Base-by-base conservation (phyloP, 345 rosid species). In the Crucihimalaya himalaica region DNA sequence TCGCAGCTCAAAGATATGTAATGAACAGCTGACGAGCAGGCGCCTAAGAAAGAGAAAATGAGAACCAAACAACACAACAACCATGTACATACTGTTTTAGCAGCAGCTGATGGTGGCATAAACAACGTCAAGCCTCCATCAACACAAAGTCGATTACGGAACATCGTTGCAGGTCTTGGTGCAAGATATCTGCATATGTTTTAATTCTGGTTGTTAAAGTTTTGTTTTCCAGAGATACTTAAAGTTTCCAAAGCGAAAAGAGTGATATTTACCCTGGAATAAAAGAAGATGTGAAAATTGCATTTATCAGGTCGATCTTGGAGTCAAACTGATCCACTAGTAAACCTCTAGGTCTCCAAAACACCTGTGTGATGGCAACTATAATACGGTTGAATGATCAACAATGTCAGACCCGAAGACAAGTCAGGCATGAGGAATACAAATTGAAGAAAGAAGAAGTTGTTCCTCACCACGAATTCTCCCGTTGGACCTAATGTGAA, bases 321-420 rank as follows among this genome's bases (percentile, higher is more conserved):
- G 97, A 95, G 82, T 92, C 89, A 51, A 87, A 95, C 56, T 88
- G 97, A 87, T 95, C 99, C 74, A 95, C 99, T 45, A 92, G 83
- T 71, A 95, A 83, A 52, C 96, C 96, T 80, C 88, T 83, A 58
- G 97, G 97, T 79, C 88, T 90, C 99, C 93, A 90, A 6, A 86
- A 83, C 68, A 95, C 81, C 85, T 92, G 97, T 40, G 97, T 95
- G n/a, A 95, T 88, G 53, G 97, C 99, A 85, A 94, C 99, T 95
- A 88, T 45, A 71, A 43, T 58, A 64, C 62, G 57, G 18, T 68
- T 43, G 72, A 43, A 39, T 54, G 34, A 35, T 73, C 64, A 73
- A 71, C 14, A 12, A 59, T 4, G 39, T 15, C 37, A 65, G 56
- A 58, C 25, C 58, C 48, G 6, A 70, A 46, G 39, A 64, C 5